Evolutionary conservation across 495 filamentous ascomycete genomes (phyloP), one percentile per base, ranked within the genome.

Genomic region (Lichenothelia convexa): DNA sequence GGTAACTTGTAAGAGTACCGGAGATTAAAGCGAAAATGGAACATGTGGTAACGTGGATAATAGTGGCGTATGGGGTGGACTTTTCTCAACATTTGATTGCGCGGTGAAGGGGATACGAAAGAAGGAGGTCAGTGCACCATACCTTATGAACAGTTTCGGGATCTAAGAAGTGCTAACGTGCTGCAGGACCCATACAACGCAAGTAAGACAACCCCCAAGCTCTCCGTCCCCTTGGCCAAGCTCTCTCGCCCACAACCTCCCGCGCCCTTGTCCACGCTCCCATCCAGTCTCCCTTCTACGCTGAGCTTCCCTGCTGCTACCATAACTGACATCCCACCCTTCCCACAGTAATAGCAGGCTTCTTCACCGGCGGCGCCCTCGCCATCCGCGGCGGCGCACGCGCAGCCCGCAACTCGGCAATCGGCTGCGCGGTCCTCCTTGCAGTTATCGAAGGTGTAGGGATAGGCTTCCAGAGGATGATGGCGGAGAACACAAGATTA

Each of bases 381-480:
- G 89, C 89, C 17, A 65, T 94, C 32, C 71, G 89, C 60, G 91
- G 89, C 49, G 91, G 89, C 34, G 68, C 74, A 45, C 81, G 78
- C 58, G 81, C 87, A 23, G 80, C 83, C 15, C 65, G 89, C 42
- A 95, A 95, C 60, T 82, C 80, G 23, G 89, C 91, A 27, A 95
- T 97, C 40, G 83, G 84, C 49, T 94, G 89, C 54, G 89, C 83
- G 29, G 80, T 91, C 38, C 66, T 97, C 51, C 67, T 97, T 13
- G 89, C 78, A 7, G 87, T 97, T 30, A 95, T 97, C 43, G 89
- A 97, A 59, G 89, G 89, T 43, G 89, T 94, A 29, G 87, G 91
- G 43, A 95, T 97, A 50, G 89, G 81, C 11, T 84, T 95, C 65
- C 82, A 93, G 58, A 75, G 85, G 49, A 86, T 94, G 78, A 80